Conservation (phyloP, 495 filamentous ascomycete genomes). For the Trichoderma orchidacearum region DNA sequence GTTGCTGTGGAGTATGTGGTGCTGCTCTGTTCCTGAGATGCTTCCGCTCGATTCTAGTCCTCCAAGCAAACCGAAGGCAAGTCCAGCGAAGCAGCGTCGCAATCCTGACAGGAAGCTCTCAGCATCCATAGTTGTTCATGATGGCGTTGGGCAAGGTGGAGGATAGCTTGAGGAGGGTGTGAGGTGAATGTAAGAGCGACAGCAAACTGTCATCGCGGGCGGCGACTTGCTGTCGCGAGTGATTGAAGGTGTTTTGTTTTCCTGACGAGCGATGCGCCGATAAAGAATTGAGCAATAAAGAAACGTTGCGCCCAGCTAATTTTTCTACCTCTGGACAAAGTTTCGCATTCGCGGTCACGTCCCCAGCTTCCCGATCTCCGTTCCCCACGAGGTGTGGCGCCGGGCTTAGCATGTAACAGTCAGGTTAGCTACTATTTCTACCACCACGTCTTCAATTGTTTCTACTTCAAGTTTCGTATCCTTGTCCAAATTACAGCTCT, state of each 20-base stretch:
- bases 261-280: too few relatives aligned
- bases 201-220: background rate
- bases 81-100: background rate
- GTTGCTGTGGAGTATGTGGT: too few relatives aligned
- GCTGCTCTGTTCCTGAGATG: background rate
- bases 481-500: too few relatives aligned
- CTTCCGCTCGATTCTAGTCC: background rate
- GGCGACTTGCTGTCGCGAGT: background rate
- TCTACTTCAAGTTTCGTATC: too few relatives aligned
- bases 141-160: background rate
- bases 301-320: background rate
- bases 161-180: background rate
- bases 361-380: background rate
- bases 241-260: background rate
- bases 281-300: too few relatives aligned
- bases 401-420: background rate
- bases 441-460: too few relatives aligned
- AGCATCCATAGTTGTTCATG: background rate
- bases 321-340: too few relatives aligned
- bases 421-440: too few relatives aligned
- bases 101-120: background rate
- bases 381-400: background rate
- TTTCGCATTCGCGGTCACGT: background rate
- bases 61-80: background rate
- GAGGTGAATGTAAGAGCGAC: background rate